Evolutionary conservation across 2,329 filamentous ascomycete genomes (phyloP), one percentile per base, ranked within the genome.

Genomic region (Penicillium frequentans): DNA sequence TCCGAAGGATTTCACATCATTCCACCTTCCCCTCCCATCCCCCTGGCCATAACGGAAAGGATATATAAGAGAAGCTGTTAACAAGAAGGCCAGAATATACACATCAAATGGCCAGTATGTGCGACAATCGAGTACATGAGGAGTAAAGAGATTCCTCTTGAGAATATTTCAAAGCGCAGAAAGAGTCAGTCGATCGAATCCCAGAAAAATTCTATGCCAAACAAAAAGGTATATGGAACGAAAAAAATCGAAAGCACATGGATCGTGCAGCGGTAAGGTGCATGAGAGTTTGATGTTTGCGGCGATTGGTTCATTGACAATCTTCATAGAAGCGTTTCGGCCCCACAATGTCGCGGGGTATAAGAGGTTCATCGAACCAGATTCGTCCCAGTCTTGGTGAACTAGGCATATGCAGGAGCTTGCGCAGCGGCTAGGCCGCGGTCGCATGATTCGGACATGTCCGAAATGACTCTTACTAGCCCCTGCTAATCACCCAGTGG

Each of bases 41-140:
- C 58, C 23, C 6, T 16, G 31, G 55, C 55, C 54, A 61, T 53
- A 59, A 65, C 37, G 56, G 29, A 50, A 52, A 55, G 48, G 43
- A 43, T 26, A 23, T 54, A 48, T 42, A 44, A 24, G 35, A 39
- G 47, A 56, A 55, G 35, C 21, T 31, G 48, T 49, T 35, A 33
- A 44, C 46, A 48, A 49, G 29, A n/a, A 35, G 26, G 46, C 37
- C 49, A 56, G 49, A 57, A 62, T 62, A 46, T 62, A 64, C 60
- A 59, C 55, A 46, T 52, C 44, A 44, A 39, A 55, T 52, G 48
- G 50, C 52, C 52, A 57, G 24, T 55, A 60, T 56, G 55, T 62
- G 57, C 49, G 51, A 59, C 43, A 49, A 37, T 51, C 21, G 52
- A 52, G 55, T 53, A 55, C 42, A 55, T 45, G 44, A 23, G 16